Evolutionary conservation across 1,139 yeast species (phyloP).

Genomic region (Zygosaccharomyces pseudobailii): DNA sequence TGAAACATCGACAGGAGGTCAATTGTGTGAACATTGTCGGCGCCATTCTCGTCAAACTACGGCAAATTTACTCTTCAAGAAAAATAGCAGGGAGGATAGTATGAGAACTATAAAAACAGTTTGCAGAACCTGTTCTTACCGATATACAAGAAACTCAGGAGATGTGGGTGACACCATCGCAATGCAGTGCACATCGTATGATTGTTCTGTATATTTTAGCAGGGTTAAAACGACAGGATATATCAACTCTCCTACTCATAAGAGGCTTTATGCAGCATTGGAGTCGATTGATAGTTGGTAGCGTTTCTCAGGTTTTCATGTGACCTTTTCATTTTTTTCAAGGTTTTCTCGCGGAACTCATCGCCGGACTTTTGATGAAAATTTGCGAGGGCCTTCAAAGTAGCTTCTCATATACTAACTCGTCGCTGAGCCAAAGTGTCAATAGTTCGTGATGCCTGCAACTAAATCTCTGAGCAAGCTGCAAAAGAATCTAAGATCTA

Average conservation of each 20-base stretch:
- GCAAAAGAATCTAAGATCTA: conserved; percentile 56
- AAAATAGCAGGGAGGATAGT: conserved; percentile 19
- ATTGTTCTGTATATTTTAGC: conserved; percentile 38
- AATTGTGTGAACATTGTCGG: conserved; percentile 38
- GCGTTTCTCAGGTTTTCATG: neutral
- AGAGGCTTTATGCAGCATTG: conserved; percentile 6
- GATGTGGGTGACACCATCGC: conserved; percentile 19
- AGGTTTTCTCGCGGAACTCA: neutral
- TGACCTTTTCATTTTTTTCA: neutral
- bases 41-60: conserved; percentile 26
- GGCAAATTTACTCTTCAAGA: conserved; percentile 19
- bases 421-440: neutral
- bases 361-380: conserved; percentile 5
- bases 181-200: conserved; percentile 35
- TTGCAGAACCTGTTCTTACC: conserved; percentile 34
- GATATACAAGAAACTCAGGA: conserved; percentile 23
- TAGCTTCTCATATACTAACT: neutral
- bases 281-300: conserved; percentile 11
- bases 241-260: conserved; percentile 1
- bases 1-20: conserved; percentile 19
- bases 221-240: conserved; percentile 25
- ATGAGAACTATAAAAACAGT: conserved; percentile 22
- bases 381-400: conserved; percentile 12
- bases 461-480: conserved; percentile 72
- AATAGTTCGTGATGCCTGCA: conserved; percentile 54